Base-by-base conservation (phyloP, 2,329 filamentous ascomycete genomes). In the Cadophora gregata region DNA sequence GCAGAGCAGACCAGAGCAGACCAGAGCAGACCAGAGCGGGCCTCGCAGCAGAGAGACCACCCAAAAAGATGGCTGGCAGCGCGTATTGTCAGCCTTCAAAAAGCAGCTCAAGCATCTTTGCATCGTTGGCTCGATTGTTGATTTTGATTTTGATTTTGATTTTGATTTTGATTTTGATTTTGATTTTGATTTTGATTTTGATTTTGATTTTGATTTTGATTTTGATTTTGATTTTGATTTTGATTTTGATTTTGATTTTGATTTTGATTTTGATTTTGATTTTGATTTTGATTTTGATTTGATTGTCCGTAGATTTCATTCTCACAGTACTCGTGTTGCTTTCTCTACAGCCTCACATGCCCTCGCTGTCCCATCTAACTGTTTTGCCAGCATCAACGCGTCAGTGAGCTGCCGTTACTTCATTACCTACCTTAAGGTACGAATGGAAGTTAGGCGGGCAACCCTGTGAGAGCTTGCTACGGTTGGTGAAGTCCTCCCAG, bases 381-480 rank as follows among this genome's bases (percentile, higher is more conserved):
- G 24, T 25, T 16, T 8, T 29, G 48, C 24, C 48, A 14, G 16
- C 21, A 31, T 58, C 33, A 24, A 36, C 33, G 55, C 24, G 38
- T 58, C 38, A 47, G 56, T 27, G 42, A 33, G 58, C 42, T 31
- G 58, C 29, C 29, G 56, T 42, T 42, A 16, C 38, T n/a, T n/a
- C n/a, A n/a, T n/a, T n/a, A n/a, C n/a, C n/a, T n/a, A n/a, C n/a
- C n/a, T n/a, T n/a, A n/a, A n/a, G n/a, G n/a, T n/a, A n/a, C n/a
- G n/a, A n/a, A n/a, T n/a, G n/a, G 38, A 42, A 42, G 12, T 16
- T 27, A 60, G 58, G 58, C 38, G 16, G 25, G 4, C 14, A 31
- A 47, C 58, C 58, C 56, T 59, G 56, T 6, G 38, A 24, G 58
- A 60, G 36, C 58, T 47, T 60, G 38, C 58, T 60, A 60, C 58